Evolutionary conservation across 257 asterid genomes (phyloP).

Genomic region (Coffea eugenioides): DNA sequence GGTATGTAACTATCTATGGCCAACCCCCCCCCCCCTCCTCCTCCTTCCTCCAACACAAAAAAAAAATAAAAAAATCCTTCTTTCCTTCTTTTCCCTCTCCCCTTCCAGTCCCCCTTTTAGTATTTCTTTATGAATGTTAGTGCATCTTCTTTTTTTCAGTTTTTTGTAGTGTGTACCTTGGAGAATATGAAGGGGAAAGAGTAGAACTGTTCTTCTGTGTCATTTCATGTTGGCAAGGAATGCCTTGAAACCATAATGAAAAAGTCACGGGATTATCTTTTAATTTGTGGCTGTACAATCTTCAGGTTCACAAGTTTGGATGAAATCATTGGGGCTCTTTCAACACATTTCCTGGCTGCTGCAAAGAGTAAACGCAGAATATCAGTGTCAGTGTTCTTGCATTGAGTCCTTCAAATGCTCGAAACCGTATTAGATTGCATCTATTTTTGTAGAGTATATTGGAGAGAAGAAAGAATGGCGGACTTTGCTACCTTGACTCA

Average conservation of each 20-base stretch:
- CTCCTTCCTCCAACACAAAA: too few species aligned
- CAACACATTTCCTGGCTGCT: background rate
- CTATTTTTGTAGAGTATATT: conserved; percentile 20
- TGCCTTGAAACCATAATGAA: background rate
- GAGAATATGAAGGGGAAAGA: background rate
- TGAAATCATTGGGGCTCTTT: conserved; percentile 1
- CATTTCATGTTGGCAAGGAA: background rate
- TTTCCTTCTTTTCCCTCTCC: background rate
- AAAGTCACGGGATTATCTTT: background rate
- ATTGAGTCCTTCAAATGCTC: background rate
- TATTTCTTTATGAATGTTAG: background rate
- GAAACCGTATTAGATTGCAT: conserved; percentile 1
- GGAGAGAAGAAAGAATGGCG: conserved; percentile 12
- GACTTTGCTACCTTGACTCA: background rate
- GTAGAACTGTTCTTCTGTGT: background rate
- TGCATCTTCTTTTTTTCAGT: background rate
- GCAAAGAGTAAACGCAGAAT: background rate
- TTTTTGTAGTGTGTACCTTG: background rate
- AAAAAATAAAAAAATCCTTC: too few species aligned
- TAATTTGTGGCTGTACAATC: background rate
- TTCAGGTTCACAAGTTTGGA: conserved; percentile 8
- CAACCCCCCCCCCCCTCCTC: too few species aligned
- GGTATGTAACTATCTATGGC: background rate
- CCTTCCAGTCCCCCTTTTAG: too few species aligned
- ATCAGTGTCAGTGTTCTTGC: background rate